These are phyloP conservation scores for Fusarium gaditjirri DNA, from an alignment of 2,329 filamentous ascomycete species.

Conservation along the genomic window DNA sequence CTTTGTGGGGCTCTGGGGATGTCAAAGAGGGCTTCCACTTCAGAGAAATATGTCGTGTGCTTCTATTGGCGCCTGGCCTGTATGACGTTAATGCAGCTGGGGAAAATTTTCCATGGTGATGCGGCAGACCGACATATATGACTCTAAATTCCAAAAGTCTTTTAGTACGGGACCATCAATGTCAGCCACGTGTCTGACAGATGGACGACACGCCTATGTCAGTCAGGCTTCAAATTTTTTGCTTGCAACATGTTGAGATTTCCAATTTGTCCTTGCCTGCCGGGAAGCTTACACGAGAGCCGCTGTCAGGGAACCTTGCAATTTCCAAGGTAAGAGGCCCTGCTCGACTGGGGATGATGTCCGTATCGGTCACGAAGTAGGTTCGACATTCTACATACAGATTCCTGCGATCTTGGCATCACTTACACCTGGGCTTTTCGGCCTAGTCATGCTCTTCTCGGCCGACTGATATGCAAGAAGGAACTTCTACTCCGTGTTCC, in stretches of 20 bases:
- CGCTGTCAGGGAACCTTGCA: slow-evolving; percentile 17
- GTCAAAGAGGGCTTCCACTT: slow-evolving; percentile 15
- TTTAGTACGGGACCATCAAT: slow-evolving; percentile 22
- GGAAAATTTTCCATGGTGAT: slow-evolving; percentile 7
- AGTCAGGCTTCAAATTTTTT: slow-evolving; percentile 1
- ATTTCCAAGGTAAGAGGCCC: slow-evolving; percentile 28
- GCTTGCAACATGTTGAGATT: slow-evolving; percentile 19
- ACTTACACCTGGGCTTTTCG: slow-evolving; percentile 32
- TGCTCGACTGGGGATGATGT: slow-evolving; percentile 30
- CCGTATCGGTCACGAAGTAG: slow-evolving; percentile 26
- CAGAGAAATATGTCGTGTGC: slow-evolving; percentile 13
- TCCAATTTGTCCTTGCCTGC: slow-evolving; percentile 20
- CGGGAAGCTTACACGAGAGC: slow-evolving; percentile 11
- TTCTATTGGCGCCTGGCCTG: slow-evolving; percentile 8
- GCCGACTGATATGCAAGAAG: slow-evolving; percentile 36
- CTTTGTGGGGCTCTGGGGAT: slow-evolving; percentile 30
- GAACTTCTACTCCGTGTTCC: slow-evolving; percentile 28
- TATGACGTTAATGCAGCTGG: slow-evolving; percentile 2
- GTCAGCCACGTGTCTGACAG: slow-evolving; percentile 28
- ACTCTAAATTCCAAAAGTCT: neutral
- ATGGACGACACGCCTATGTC: slow-evolving; percentile 11
- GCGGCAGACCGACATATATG: slow-evolving; percentile 18
- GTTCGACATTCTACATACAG: slow-evolving; percentile 22
- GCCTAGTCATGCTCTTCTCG: slow-evolving; percentile 38
- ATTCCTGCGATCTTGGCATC: slow-evolving; percentile 32